Evolutionary conservation across 2,329 filamentous ascomycete genomes (phyloP).

Genomic region (Oidium heveae): DNA sequence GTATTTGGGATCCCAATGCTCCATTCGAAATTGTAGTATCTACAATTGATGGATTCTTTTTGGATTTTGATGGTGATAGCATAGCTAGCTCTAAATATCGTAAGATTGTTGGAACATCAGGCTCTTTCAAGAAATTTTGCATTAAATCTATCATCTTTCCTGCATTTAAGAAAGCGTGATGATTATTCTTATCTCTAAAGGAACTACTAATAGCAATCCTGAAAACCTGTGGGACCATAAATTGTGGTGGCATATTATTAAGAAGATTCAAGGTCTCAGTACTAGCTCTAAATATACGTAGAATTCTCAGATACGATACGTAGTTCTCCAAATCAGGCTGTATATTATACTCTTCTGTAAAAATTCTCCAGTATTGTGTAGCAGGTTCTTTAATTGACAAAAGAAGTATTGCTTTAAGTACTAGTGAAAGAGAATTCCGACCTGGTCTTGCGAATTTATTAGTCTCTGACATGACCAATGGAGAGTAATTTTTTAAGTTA

Average conservation of each 20-base stretch:
- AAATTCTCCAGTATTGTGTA: constrained; percentile 51
- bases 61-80: constrained; percentile 11
- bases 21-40: constrained; percentile 13
- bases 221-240: constrained; percentile 29
- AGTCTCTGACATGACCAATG: background rate
- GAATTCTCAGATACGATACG: constrained; percentile 38
- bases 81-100: constrained; percentile 32
- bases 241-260: constrained; percentile 21
- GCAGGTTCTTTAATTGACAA: constrained; percentile 35
- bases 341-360: constrained; percentile 37
- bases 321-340: constrained; percentile 49
- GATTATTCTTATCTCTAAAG: constrained; percentile 51
- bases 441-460: constrained; percentile 19
- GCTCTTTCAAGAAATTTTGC: constrained; percentile 18
- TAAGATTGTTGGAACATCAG: constrained; percentile 25
- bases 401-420: constrained; percentile 37
- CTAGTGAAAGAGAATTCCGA: constrained; percentile 37
- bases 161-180: constrained; percentile 38
- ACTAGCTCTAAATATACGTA: constrained; percentile 42
- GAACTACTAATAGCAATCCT: constrained; percentile 51
- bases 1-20: constrained; percentile 25
- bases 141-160: constrained; percentile 40
- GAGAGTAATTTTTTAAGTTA: background rate
- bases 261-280: constrained; percentile 34
- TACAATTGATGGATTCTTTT: constrained; percentile 7